phyloP scores from a whole-genome alignment of 2,329 filamentous ascomycete genomes.

The Talaromyces amestolkiae region DNA sequence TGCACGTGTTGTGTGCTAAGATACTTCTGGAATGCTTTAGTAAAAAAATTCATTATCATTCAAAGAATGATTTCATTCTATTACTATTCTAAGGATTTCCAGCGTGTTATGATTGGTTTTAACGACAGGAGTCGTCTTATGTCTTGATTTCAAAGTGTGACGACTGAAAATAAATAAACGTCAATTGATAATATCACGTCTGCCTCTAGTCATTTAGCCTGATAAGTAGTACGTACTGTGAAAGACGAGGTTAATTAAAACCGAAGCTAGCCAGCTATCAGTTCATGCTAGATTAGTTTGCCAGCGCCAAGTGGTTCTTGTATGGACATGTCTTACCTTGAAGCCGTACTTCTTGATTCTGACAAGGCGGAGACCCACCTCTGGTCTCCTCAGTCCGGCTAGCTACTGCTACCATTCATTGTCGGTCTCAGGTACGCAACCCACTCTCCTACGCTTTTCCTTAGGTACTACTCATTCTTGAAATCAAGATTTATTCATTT shows the following conservation, averaged over 20 bases:
- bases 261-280: background rate
- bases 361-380: background rate
- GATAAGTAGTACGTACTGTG: background rate
- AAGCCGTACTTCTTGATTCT: background rate
- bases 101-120: conserved; percentile 32
- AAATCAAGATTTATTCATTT: background rate
- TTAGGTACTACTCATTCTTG: background rate
- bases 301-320: background rate
- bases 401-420: background rate
- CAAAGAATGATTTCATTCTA: conserved; percentile 10
- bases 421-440: background rate
- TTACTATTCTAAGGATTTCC: conserved; percentile 23
- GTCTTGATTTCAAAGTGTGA: conserved; percentile 11
- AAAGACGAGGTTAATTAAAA: background rate
- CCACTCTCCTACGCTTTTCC: background rate
- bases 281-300: background rate
- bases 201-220: conserved; percentile 2
- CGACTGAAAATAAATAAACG: conserved; percentile 11
- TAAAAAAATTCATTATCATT: conserved; percentile 16
- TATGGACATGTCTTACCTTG: conserved; percentile 5
- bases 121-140: conserved; percentile 19
- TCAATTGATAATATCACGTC: conserved; percentile 17
- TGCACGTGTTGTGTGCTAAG: conserved; percentile 28
- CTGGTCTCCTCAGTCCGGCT: background rate
- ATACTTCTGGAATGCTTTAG: conserved; percentile 4